These are phyloP conservation scores for Malassezia nana DNA, from an alignment of 1,284 basidiomycete genomes.

Conservation along the genomic window DNA sequence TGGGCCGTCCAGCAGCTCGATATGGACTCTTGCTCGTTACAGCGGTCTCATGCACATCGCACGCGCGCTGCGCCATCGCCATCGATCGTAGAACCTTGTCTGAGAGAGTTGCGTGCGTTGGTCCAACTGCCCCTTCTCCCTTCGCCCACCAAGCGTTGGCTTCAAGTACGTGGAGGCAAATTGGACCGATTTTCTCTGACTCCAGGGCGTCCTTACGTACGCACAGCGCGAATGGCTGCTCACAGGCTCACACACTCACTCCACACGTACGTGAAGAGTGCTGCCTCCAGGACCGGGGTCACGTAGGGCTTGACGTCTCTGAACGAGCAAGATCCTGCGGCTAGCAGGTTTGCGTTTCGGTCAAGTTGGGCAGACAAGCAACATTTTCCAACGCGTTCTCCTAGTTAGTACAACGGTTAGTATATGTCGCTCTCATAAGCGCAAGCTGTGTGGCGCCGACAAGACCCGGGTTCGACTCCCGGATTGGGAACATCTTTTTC, in stretches of 20 bases:
- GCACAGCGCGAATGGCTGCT: constrained; percentile 2
- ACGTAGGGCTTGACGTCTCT: too few relatives aligned
- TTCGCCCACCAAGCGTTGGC: not conserved
- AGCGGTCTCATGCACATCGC: not conserved
- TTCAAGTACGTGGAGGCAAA: constrained; percentile 8
- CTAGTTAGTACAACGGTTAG: constrained; percentile 24
- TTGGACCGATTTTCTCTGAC: not conserved
- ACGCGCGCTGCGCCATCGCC: not conserved
- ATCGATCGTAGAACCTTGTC: not conserved
- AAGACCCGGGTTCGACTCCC: constrained; percentile 24
- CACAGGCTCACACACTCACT: not conserved
- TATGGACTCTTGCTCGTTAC: not conserved
- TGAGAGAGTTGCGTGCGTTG: not conserved
- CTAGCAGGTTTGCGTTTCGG: too few relatives aligned
- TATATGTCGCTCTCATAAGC: constrained; percentile 21
- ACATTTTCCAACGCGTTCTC: constrained; percentile 12
- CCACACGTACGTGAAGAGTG: too few relatives aligned
- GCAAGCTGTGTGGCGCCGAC: constrained; percentile 18
- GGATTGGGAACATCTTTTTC: constrained; percentile 20
- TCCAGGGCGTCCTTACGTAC: constrained; percentile 3
- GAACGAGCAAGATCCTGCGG: too few relatives aligned
- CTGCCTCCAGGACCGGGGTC: too few relatives aligned
- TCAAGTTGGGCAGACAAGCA: too few relatives aligned
- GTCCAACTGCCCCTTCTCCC: constrained; percentile 2
- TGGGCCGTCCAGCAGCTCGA: not conserved